Evolutionary conservation across 2,329 filamentous ascomycete species (phyloP).

Genomic region (Xylariales sp.): DNA sequence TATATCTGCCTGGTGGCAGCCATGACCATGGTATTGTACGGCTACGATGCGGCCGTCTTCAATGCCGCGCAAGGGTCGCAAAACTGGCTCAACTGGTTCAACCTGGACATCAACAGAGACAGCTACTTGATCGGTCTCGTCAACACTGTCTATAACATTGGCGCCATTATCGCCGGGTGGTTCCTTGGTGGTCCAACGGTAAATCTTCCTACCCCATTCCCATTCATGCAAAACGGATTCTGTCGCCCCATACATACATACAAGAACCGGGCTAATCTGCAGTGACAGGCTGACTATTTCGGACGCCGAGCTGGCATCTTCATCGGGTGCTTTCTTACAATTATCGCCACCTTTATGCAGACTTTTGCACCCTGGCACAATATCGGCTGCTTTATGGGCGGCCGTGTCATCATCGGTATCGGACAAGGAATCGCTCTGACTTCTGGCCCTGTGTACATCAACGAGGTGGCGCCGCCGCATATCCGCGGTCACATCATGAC

Average conservation of each 20-base stretch:
- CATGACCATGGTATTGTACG: conserved; percentile 71
- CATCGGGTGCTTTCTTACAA: conserved; percentile 58
- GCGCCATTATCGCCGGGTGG: conserved; percentile 65
- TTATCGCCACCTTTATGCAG: conserved; percentile 66
- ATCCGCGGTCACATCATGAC: conserved; percentile 66
- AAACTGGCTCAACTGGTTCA: conserved; percentile 63
- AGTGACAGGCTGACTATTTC: conserved; percentile 44
- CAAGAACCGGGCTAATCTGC: not conserved
- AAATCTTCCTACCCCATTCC: conserved; percentile 12
- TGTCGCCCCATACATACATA: not conserved
- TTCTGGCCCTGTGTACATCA: conserved; percentile 67
- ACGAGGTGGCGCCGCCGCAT: conserved; percentile 59
- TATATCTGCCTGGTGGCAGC: conserved; percentile 67
- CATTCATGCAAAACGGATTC: too few relatives aligned
- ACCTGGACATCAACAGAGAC: conserved; percentile 39
- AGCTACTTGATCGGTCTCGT: conserved; percentile 44
- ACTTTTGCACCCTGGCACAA: conserved; percentile 57
- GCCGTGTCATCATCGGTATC: conserved; percentile 64
- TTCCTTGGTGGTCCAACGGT: conserved; percentile 62
- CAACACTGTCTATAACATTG: conserved; percentile 68
- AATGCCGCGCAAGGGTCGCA: conserved; percentile 66
- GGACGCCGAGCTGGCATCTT: conserved; percentile 64
- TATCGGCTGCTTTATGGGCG: conserved; percentile 63
- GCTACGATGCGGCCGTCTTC: conserved; percentile 71
- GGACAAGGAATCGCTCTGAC: conserved; percentile 67